These are phyloP conservation scores for Ascochyta fabae DNA, from an alignment of 2,329 filamentous ascomycete genomes.

Conservation along the genomic window DNA sequence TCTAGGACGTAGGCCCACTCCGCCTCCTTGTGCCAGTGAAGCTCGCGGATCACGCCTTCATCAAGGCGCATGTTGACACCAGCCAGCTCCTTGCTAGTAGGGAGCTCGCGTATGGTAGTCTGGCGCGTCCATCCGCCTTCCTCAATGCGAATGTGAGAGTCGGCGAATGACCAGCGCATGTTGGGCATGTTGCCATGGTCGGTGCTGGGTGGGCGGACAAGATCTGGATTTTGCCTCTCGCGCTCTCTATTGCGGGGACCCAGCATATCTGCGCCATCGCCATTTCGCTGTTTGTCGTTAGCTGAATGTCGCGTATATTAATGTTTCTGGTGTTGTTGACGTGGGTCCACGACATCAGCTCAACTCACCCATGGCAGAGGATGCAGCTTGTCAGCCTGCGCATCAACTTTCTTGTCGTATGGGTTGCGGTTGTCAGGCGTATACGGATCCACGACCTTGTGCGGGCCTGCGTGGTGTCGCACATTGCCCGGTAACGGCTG, in stretches of 20 bases:
- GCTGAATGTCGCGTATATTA: not conserved
- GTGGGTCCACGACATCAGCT: not conserved
- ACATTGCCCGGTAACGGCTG: slow-evolving; percentile 43
- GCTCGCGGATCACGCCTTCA: slow-evolving; percentile 73
- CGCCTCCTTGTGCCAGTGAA: slow-evolving; percentile 82
- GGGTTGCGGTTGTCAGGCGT: slow-evolving; percentile 66
- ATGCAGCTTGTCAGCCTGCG: slow-evolving; percentile 65
- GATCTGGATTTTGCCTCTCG: slow-evolving; percentile 72
- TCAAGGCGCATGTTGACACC: slow-evolving; percentile 81
- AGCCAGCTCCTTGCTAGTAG: slow-evolving; percentile 72
- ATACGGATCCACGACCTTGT: slow-evolving; percentile 57
- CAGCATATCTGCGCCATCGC: slow-evolving; percentile 68
- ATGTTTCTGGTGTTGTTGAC: slow-evolving; percentile 3
- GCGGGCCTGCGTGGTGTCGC: slow-evolving; percentile 34
- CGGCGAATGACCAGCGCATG: slow-evolving; percentile 68
- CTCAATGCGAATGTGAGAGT: slow-evolving; percentile 59
- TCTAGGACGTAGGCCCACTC: slow-evolving; percentile 80
- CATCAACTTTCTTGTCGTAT: slow-evolving; percentile 67
- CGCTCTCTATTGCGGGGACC: slow-evolving; percentile 74
- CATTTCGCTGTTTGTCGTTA: slow-evolving; percentile 48
- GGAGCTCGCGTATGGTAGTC: slow-evolving; percentile 70
- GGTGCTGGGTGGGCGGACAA: slow-evolving; percentile 74
- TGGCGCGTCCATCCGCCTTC: slow-evolving; percentile 80
- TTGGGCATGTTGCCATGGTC: slow-evolving; percentile 74
- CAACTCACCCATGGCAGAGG: slow-evolving; percentile 62